Percentiles rank a stretch among this genome's conserved stretches.
These are phyloP conservation scores for Cladosporium colombiae DNA, from an alignment of 2,329 filamentous ascomycete species.

Conservation along the genomic window DNA sequence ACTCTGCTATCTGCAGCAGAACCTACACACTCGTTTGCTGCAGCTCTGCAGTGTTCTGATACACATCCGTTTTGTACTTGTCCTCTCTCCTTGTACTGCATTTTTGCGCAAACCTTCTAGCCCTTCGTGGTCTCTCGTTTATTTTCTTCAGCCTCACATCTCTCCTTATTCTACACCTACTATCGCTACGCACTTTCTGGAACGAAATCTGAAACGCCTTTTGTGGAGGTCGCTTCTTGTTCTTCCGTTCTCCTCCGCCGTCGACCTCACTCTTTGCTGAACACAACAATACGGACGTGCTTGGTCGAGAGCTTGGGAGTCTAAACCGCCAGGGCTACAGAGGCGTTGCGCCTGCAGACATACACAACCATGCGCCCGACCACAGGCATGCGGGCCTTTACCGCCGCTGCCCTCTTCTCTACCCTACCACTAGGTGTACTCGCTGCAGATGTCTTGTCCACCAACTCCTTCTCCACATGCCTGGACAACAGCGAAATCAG, in stretches of 20 bases:
- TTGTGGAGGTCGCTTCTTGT: slow-evolving; percentile 15
- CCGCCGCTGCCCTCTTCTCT: slow-evolving; percentile 35
- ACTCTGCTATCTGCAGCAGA: slow-evolving; percentile 12
- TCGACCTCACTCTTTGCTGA: background rate
- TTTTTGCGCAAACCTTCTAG: background rate
- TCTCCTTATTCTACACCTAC: slow-evolving; percentile 2
- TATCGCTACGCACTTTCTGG: slow-evolving; percentile 16
- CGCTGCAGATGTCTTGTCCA: slow-evolving; percentile 72
- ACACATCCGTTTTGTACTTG: slow-evolving; percentile 12
- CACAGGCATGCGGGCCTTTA: slow-evolving; percentile 25
- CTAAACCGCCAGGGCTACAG: background rate
- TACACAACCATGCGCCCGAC: slow-evolving; percentile 34
- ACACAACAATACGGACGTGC: background rate
- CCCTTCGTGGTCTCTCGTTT: background rate
- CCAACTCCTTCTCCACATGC: slow-evolving; percentile 78
- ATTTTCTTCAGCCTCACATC: background rate
- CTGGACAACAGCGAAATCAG: slow-evolving; percentile 59
- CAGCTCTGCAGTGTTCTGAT: slow-evolving; percentile 2
- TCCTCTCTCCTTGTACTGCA: slow-evolving; percentile 7
- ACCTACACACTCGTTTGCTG: slow-evolving; percentile 17
- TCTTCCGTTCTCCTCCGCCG: slow-evolving; percentile 6
- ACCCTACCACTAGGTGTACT: slow-evolving; percentile 52
- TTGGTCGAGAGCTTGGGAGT: slow-evolving; percentile 14
- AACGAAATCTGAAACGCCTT: slow-evolving; percentile 14
- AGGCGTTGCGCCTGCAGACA: slow-evolving; percentile 14